Percentiles rank a stretch among this genome's conserved stretches.
Conservation (phyloP, 2,329 filamentous ascomycete genomes). For the Penicillium nordicum region DNA sequence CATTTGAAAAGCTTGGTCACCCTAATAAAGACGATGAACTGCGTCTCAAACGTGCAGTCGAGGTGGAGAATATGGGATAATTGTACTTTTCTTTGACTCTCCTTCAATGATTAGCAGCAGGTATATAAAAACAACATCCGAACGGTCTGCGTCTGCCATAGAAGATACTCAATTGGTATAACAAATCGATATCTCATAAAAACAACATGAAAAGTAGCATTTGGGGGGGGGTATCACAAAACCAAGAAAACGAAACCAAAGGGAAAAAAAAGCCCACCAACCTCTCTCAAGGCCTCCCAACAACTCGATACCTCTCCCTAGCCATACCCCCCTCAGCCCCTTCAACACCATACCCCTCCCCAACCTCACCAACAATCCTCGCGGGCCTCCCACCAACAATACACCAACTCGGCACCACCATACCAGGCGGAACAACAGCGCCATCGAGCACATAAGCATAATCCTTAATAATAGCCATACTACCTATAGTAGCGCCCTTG, state of each 20-base stretch:
- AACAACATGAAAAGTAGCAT: constrained; percentile 1
- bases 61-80: constrained; percentile 27
- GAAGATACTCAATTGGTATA: neutral
- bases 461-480: constrained; percentile 90
- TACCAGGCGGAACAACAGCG: constrained; percentile 76
- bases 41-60: constrained; percentile 46
- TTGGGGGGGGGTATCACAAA: constrained; percentile 19
- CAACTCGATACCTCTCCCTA: constrained; percentile 41
- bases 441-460: constrained; percentile 84
- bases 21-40: constrained; percentile 60
- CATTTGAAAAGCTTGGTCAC: constrained; percentile 60
- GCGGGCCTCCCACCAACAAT: constrained; percentile 83
- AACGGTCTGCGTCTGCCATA: neutral
- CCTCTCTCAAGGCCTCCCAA: constrained; percentile 29
- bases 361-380: constrained; percentile 73
- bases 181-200: neutral
- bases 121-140: neutral
- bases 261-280: neutral
- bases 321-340: constrained; percentile 45
- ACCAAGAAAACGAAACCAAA: constrained; percentile 4
- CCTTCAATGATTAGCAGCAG: neutral
- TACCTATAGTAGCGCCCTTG: constrained; percentile 69
- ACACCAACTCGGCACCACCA: constrained; percentile 89
- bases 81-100: neutral
- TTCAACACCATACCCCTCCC: constrained; percentile 48